phyloP scores from a whole-genome alignment of 1,284 basidiomycete species.

The Sporisorium iseilematis-ciliati region DNA sequence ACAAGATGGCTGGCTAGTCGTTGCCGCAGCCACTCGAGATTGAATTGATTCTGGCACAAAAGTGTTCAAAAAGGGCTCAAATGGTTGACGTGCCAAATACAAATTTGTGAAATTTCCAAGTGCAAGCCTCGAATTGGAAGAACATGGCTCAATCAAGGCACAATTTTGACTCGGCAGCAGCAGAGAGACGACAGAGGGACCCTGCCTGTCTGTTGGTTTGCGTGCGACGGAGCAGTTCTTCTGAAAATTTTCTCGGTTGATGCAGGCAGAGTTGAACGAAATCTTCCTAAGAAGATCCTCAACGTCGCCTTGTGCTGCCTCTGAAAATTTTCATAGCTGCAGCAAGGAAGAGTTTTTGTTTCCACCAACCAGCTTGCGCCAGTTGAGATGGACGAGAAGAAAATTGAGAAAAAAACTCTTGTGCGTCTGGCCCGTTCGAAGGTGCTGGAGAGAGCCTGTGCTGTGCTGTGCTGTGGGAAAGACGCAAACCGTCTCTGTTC shows the following conservation, averaged over 20 bases:
- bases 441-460: conserved; percentile 2
- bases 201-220: neutral
- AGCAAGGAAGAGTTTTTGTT: neutral
- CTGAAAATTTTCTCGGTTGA: conserved; percentile 38
- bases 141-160: neutral
- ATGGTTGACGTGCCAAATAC: neutral
- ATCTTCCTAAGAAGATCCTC: neutral
- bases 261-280: conserved; percentile 12
- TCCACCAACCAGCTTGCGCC: conserved; percentile 11
- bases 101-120: neutral
- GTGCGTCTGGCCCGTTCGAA: conserved; percentile 28
- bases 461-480: neutral
- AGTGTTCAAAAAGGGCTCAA: neutral
- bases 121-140: neutral
- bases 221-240: conserved; percentile 21
- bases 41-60: neutral
- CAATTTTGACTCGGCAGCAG: neutral
- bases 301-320: conserved; percentile 1
- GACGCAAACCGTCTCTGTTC: neutral
- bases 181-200: neutral
- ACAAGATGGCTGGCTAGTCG: conserved; percentile 10
- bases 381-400: conserved; percentile 12
- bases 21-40: conserved; percentile 43
- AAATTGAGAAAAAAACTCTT: conserved; percentile 1
- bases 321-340: neutral